Evolutionary conservation across 2,329 filamentous ascomycete genomes (phyloP).

Genomic region (Cladophialophora yegresii): DNA sequence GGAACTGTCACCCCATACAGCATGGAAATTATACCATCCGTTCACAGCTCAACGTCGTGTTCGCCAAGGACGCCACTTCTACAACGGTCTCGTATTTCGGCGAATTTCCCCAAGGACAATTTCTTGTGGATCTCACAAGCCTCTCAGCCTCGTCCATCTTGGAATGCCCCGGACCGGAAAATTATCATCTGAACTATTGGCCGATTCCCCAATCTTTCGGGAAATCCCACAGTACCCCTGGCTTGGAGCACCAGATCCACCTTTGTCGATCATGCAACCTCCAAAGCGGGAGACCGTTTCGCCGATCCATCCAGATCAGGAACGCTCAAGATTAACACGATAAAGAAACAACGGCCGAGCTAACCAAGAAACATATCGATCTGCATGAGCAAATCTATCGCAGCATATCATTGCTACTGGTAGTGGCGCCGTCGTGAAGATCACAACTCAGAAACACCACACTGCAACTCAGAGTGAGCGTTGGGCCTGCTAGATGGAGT

Average conservation of each 20-base stretch:
- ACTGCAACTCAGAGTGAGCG: not conserved
- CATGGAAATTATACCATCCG: no score
- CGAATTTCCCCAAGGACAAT: not conserved
- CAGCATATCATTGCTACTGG: not conserved
- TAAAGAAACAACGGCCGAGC: not conserved
- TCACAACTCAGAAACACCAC: not conserved
- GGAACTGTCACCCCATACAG: not conserved
- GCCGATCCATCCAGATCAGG: constrained; percentile 7
- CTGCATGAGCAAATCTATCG: not conserved
- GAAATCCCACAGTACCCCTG: not conserved
- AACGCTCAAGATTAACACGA: not conserved
- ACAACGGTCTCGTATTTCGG: constrained; percentile 10
- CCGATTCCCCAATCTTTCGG: not conserved
- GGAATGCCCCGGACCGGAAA: not conserved
- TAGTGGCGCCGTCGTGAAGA: not conserved
- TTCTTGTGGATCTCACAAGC: not conserved
- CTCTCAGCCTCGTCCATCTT: not conserved
- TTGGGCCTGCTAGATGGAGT: not conserved
- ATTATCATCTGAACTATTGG: not conserved
- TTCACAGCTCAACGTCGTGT: not conserved
- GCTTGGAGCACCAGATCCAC: not conserved
- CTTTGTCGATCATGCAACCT: not conserved
- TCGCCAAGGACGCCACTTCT: not conserved
- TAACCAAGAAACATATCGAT: constrained; percentile 1
- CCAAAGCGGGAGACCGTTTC: not conserved